phyloP scores from a whole-genome alignment of 208 protist genomes.

The Acanthamoeba lenticulata region DNA sequence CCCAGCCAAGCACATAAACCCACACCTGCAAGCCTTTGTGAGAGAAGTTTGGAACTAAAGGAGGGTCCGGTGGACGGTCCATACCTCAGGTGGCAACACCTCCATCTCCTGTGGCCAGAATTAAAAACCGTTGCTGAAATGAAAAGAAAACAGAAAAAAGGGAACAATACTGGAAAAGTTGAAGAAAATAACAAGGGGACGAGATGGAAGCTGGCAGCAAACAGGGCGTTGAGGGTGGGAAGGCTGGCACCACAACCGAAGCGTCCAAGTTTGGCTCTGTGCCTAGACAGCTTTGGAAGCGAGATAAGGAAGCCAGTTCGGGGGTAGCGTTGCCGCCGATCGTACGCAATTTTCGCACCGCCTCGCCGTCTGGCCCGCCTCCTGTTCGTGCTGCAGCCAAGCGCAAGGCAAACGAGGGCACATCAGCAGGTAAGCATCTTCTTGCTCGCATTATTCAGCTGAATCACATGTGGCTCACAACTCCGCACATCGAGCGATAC shows the following conservation, averaged over 20 bases:
- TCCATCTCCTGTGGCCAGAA: too few relatives aligned
- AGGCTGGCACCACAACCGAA: too few relatives aligned
- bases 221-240: too few relatives aligned
- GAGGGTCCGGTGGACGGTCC: neutral
- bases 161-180: neutral
- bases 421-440: neutral
- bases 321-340: conserved; percentile 7
- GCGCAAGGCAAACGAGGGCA: neutral
- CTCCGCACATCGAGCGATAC: too few relatives aligned
- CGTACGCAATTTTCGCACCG: neutral
- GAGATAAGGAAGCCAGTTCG: neutral
- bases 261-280: too few relatives aligned
- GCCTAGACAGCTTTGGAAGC: neutral
- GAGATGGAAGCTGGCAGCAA: too few relatives aligned
- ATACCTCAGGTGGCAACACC: neutral
- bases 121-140: neutral
- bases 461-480: too few relatives aligned
- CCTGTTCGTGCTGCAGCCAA: neutral
- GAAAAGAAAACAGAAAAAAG: neutral
- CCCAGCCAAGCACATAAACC: neutral
- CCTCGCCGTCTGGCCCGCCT: neutral
- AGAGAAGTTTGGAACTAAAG: neutral
- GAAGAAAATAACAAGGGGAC: too few relatives aligned
- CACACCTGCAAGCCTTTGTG: neutral
- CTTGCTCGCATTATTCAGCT: too few relatives aligned